A percentile compares a stretch with the other conserved stretches of the same genome.
phyloP scores from a whole-genome alignment of 2,329 filamentous ascomycete species.

The Phaeosphaeriaceae sp. region DNA sequence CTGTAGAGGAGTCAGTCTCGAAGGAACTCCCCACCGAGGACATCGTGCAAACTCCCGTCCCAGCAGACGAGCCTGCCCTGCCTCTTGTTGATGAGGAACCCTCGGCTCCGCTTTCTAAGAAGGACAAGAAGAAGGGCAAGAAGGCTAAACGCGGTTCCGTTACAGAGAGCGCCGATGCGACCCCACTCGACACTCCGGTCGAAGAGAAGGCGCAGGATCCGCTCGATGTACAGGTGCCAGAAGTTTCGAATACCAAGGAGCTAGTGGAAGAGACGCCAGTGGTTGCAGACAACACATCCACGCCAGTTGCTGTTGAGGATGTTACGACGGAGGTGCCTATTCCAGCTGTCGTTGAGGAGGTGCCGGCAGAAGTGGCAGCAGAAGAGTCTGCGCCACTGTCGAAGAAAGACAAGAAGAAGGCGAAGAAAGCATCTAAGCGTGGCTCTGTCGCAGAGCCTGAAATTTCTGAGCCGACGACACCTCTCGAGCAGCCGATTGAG shows the following conservation, averaged over 20 bases:
- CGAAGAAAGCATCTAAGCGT: constrained; percentile 26
- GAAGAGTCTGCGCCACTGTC: constrained; percentile 3
- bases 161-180: constrained; percentile 8
- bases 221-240: not conserved
- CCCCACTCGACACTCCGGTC: not conserved
- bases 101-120: constrained; percentile 42
- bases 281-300: not conserved
- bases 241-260: not conserved
- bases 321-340: not conserved
- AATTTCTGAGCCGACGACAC: constrained; percentile 11
- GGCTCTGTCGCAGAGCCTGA: constrained; percentile 15
- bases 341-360: not conserved
- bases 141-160: constrained; percentile 23
- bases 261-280: not conserved
- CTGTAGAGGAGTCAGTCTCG: not conserved
- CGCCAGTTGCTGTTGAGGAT: not conserved
- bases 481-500: constrained; percentile 4
- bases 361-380: not conserved
- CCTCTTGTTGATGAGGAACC: constrained; percentile 3
- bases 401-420: constrained; percentile 25
- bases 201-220: constrained; percentile 8
- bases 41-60: not conserved
- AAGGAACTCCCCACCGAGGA: not conserved
- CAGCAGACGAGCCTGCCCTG: not conserved
- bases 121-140: constrained; percentile 55